Conservation (phyloP, 2,329 filamentous ascomycete genomes). For the Aspergillus eucalypticola region DNA sequence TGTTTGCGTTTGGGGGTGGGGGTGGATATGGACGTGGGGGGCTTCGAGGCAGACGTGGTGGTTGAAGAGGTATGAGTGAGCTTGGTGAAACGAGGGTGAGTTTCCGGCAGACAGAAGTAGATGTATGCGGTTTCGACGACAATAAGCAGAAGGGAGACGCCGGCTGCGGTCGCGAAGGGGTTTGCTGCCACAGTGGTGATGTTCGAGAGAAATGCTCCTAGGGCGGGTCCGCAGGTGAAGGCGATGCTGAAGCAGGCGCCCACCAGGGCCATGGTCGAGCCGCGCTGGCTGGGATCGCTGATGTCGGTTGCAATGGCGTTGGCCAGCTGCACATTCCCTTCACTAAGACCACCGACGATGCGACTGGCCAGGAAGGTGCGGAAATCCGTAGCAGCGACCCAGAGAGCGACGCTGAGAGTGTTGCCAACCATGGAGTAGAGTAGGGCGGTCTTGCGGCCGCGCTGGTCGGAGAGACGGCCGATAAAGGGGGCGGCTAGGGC, state of each 20-base stretch:
- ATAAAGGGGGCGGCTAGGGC: constrained; percentile 91
- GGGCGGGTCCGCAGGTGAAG: constrained; percentile 91
- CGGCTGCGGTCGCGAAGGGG: constrained; percentile 89
- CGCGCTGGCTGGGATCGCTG: constrained; percentile 78
- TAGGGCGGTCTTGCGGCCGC: constrained; percentile 83
- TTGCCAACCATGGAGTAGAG: constrained; percentile 92
- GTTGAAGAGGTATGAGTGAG: constrained; percentile 24
- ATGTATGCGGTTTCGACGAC: constrained; percentile 85
- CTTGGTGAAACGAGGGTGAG: constrained; percentile 62
- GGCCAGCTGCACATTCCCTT: constrained; percentile 95
- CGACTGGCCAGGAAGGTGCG: constrained; percentile 93
- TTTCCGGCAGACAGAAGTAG: constrained; percentile 83
- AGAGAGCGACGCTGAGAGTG: constrained; percentile 87
- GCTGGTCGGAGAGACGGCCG: constrained; percentile 79
- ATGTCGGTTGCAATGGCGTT: constrained; percentile 97
- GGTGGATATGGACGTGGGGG: background rate
- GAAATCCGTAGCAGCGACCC: constrained; percentile 92
- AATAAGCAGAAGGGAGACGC: constrained; percentile 81
- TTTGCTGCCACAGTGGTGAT: constrained; percentile 79
- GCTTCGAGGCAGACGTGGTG: constrained; percentile 17
- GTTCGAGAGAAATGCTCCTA: constrained; percentile 82
- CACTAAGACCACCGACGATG: constrained; percentile 86
- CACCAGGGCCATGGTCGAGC: constrained; percentile 92
- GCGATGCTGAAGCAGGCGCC: constrained; percentile 96
- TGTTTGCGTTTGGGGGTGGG: constrained; percentile 24